These are phyloP conservation scores for Sporothrix curviconia DNA, from an alignment of 2,329 filamentous ascomycete genomes.

Conservation along the genomic window DNA sequence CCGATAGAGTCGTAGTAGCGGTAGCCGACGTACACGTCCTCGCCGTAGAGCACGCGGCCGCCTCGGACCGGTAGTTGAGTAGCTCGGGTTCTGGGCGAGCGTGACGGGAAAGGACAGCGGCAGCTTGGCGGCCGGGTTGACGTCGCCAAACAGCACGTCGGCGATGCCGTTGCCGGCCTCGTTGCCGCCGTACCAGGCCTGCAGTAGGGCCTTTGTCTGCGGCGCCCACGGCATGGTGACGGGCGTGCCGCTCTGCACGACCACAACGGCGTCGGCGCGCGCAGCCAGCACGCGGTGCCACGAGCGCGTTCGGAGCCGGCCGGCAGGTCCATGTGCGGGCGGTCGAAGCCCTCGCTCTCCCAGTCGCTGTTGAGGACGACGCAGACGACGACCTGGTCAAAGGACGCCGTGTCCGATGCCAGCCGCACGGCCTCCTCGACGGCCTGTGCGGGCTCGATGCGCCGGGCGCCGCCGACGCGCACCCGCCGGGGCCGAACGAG, in stretches of 20 bases:
- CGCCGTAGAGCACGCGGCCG: slow-evolving; percentile 66
- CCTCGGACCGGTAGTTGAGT: slow-evolving; percentile 68
- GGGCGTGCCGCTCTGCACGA: slow-evolving; percentile 55
- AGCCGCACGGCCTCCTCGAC: slow-evolving; percentile 15
- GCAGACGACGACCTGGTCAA: slow-evolving; percentile 54
- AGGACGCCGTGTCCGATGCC: slow-evolving; percentile 35
- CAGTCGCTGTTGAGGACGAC: slow-evolving; percentile 47
- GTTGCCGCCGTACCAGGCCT: slow-evolving; percentile 60
- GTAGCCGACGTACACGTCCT: slow-evolving; percentile 77
- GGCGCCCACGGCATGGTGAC: slow-evolving; percentile 46
- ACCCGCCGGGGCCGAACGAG: slow-evolving; percentile 38
- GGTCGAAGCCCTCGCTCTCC: slow-evolving; percentile 23
- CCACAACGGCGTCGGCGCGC: slow-evolving; percentile 50
- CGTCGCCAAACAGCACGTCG: slow-evolving; percentile 54
- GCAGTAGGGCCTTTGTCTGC: slow-evolving; percentile 45
- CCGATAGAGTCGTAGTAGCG: slow-evolving; percentile 70
- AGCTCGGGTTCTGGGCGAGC: slow-evolving; percentile 66
- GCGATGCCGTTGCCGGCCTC: slow-evolving; percentile 60
- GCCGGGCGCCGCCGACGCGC: slow-evolving; percentile 13
- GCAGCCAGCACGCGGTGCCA: slow-evolving; percentile 45
- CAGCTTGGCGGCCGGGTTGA: slow-evolving; percentile 61
- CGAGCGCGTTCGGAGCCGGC: slow-evolving; percentile 23
- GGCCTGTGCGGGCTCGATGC: slow-evolving; percentile 13
- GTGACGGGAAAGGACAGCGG: slow-evolving; percentile 65
- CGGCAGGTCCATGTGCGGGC: slow-evolving; percentile 19